Conservation (phyloP, 2,329 filamentous ascomycete species). For the Fusarium tricinctum region DNA sequence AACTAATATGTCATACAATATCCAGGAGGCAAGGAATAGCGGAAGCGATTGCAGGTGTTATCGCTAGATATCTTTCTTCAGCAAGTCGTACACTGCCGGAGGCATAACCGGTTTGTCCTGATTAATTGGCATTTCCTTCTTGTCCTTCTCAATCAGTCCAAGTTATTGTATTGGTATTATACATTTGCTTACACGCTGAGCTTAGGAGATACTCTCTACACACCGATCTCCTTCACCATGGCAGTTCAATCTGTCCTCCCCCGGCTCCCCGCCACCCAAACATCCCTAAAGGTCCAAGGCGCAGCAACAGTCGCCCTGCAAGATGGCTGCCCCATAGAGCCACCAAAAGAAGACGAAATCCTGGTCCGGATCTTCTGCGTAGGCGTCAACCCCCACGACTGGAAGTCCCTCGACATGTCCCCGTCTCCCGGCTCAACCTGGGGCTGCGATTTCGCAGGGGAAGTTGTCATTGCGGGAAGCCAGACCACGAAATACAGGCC, state of each 20-base stretch:
- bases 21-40: too few species aligned
- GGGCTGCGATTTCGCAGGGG: conserved; percentile 39
- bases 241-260: conserved; percentile 11
- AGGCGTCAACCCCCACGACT: conserved; percentile 39
- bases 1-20: too few species aligned
- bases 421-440: conserved; percentile 35
- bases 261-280: neutral
- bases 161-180: too few species aligned
- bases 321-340: neutral
- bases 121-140: too few species aligned
- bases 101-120: too few species aligned
- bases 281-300: conserved; percentile 1
- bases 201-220: too few species aligned
- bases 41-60: too few species aligned
- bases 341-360: conserved; percentile 19
- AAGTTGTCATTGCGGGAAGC: conserved; percentile 9
- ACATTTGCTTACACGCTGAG: too few species aligned
- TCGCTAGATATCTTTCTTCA: too few species aligned
- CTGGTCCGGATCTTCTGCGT: conserved; percentile 31
- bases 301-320: conserved; percentile 2
- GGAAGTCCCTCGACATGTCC: conserved; percentile 41
- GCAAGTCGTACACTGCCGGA: too few species aligned
- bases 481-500: neutral
- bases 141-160: too few species aligned
- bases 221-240: neutral